Conservation (phyloP, 345 rosid species). For the Ceriops tagal region DNA sequence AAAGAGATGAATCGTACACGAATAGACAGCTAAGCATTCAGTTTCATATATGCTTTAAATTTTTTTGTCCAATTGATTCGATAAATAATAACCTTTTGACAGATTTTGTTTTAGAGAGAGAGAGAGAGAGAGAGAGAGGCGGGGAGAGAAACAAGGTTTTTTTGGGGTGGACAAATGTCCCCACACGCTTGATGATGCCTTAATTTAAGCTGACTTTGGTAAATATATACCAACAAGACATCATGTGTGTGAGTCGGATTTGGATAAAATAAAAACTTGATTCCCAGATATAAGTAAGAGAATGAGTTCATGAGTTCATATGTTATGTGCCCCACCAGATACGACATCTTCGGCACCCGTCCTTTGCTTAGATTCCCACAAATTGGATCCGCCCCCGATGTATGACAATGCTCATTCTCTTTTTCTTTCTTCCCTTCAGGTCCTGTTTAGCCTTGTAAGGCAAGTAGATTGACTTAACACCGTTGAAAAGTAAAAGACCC, state of each 20-base stretch:
- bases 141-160: too few relatives aligned
- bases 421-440: too few relatives aligned
- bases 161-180: not conserved
- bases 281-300: constrained; percentile 13
- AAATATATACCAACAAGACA: not conserved
- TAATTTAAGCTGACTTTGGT: constrained; percentile 20
- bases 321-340: constrained; percentile 22
- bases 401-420: not conserved
- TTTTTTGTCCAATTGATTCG: too few relatives aligned
- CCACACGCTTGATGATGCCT: constrained; percentile 18
- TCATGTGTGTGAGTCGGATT: constrained; percentile 9
- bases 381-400: not conserved
- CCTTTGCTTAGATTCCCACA: constrained; percentile 1
- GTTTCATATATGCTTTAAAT: too few relatives aligned
- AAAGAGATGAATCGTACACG: too few relatives aligned
- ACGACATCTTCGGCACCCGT: constrained; percentile 16
- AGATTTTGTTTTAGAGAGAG: too few relatives aligned
- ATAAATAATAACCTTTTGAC: too few relatives aligned
- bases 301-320: not conserved
- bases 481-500: too few relatives aligned
- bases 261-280: constrained; percentile 7
- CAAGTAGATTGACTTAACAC: too few relatives aligned
- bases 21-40: too few relatives aligned
- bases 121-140: too few relatives aligned
- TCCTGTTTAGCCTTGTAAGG: too few relatives aligned